Evolutionary conservation across 441 rosid species (phyloP).

Genomic region (Monsonia emarginata): DNA sequence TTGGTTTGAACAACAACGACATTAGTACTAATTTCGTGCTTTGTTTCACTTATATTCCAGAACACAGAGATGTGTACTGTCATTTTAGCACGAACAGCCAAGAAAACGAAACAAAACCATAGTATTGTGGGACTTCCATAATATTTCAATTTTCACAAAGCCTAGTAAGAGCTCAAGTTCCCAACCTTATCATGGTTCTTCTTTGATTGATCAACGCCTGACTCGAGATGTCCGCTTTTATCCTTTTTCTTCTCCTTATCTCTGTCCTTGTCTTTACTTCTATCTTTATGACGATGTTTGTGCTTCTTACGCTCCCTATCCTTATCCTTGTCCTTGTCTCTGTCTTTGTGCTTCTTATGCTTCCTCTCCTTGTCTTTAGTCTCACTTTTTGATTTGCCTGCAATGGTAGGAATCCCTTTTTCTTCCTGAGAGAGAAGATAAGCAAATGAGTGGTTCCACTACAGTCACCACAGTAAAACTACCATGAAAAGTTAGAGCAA

Average conservation of each 20-base stretch:
- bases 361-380: conserved; percentile 55
- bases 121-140: background rate
- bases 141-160: background rate
- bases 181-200: conserved; percentile 22
- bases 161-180: background rate
- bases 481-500: background rate
- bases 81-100: background rate
- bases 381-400: conserved; percentile 38
- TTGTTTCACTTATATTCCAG: background rate
- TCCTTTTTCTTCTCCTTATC: conserved; percentile 19
- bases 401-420: conserved; percentile 39
- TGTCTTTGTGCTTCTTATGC: conserved; percentile 68
- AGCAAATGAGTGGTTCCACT: background rate
- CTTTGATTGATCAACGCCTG: conserved; percentile 21
- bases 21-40: background rate
- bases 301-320: conserved; percentile 53
- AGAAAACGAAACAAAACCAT: background rate
- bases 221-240: conserved; percentile 15
- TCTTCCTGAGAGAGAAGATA: conserved; percentile 30
- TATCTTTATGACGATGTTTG: conserved; percentile 69
- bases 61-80: background rate
- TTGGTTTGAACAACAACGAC: too few relatives aligned
- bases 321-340: conserved; percentile 20
- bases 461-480: background rate
- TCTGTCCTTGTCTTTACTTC: conserved; percentile 40